A percentile compares a stretch with the other conserved stretches of the same genome.
phyloP scores from a whole-genome alignment of 1,284 basidiomycete genomes.

The Ceratobasidium sp. region DNA sequence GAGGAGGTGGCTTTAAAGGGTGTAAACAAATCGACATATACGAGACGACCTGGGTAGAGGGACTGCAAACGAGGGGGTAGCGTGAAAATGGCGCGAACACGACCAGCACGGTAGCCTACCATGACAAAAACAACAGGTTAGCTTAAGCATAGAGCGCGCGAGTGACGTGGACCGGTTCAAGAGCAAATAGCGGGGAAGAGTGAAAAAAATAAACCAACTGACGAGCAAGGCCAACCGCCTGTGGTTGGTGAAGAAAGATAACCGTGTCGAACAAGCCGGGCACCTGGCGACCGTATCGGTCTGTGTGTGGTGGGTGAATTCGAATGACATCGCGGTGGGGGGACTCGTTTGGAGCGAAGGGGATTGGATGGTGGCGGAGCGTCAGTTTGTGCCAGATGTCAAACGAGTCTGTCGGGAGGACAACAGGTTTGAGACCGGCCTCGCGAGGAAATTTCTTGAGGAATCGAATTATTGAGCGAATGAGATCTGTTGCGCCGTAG shows the following conservation, averaged over 20 bases:
- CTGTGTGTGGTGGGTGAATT: not conserved
- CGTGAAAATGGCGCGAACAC: slow-evolving; percentile 27
- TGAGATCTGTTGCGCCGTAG: slow-evolving; percentile 12
- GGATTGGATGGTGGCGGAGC: not conserved
- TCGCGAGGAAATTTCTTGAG: slow-evolving; percentile 6
- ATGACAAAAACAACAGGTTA: not conserved
- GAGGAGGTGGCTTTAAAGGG: not conserved
- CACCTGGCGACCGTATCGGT: not conserved
- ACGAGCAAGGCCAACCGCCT: slow-evolving; percentile 1
- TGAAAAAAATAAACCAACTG: not conserved
- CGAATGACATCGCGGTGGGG: slow-evolving; percentile 28
- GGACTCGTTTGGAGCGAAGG: not conserved
- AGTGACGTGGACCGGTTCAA: no score
- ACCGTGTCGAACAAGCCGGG: slow-evolving; percentile 20
- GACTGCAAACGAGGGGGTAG: not conserved
- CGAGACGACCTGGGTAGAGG: not conserved
- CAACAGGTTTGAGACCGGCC: not conserved
- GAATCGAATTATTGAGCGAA: slow-evolving; percentile 13
- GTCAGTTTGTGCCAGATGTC: slow-evolving; percentile 19
- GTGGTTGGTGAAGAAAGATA: slow-evolving; percentile 2
- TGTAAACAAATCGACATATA: slow-evolving; percentile 24
- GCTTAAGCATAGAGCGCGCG: not conserved
- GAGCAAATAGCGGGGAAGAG: no score
- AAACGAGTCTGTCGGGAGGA: slow-evolving; percentile 4
- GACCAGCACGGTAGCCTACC: slow-evolving; percentile 2